Base-by-base conservation (phyloP, 2,329 filamentous ascomycete genomes). In the Botryotinia calthae region DNA sequence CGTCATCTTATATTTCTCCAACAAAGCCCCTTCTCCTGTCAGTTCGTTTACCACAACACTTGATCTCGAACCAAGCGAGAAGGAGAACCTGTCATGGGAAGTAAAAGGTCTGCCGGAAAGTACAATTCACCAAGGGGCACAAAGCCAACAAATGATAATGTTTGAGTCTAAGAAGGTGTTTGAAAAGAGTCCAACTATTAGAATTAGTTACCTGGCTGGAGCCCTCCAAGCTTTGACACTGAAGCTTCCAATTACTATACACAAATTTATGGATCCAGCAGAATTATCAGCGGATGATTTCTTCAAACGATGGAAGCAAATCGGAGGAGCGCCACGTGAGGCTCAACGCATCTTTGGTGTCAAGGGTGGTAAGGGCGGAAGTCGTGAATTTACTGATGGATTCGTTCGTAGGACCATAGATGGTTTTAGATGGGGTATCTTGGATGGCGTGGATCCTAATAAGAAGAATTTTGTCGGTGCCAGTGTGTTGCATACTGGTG, bases 241-340 rank as follows among this genome's bases (percentile, higher is more conserved):
- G 58, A 95, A 97, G 82, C 86, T 99, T 7, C 96, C 96, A 0
- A 88, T 99, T 6, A 86, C 93, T 0, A 88, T 95, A 71, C 95
- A 98, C 83, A 97, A 98, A 81, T 99, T 97, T 80, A 98, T 98
- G 94, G 95, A 98, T 75, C 89, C 93, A 0, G 95, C 96, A 0
- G 91, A 96, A 72, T 85, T 99, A 56, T 89, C 89, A 10, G 90
- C 91, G 0, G 96, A 99, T 70, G 96, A 99, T 81, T 99, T 98
- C 83, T 99, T 99, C 88, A 98, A 97, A 86, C 88, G 97, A 69
- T 99, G 96, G 96, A 97, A 97, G 86, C 96, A 99, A 83, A 98
- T 99, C 78, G 96, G 96, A 20, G 94, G 93, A 8, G 89, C 89
- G 2, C 91, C 95, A 1, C 89, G 97, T 44, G 97, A 99, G 82